Conservation (phyloP, 805 yeast species). For the Torulaspora maleeae region DNA sequence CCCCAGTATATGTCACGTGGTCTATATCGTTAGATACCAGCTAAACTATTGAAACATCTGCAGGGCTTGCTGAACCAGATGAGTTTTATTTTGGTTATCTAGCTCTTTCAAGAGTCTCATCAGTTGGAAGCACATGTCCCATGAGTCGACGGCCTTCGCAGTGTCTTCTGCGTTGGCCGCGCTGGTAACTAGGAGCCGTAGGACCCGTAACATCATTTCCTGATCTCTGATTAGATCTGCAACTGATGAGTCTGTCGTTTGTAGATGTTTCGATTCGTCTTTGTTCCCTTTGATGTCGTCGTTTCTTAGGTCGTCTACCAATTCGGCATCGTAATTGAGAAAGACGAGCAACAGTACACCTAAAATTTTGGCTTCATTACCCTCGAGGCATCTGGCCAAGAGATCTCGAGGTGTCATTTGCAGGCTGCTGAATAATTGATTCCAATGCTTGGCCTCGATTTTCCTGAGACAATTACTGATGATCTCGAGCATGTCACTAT, state of each 20-base stretch:
- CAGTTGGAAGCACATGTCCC: slow-evolving; percentile 37
- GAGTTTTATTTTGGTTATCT: slow-evolving; percentile 28
- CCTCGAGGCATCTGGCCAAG: slow-evolving; percentile 30
- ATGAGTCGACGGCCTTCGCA: slow-evolving; percentile 29
- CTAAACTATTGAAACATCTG: slow-evolving; percentile 15
- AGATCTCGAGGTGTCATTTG: slow-evolving; percentile 32
- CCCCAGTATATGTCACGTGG: not conserved
- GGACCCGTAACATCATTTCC: slow-evolving; percentile 31
- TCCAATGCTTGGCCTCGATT: slow-evolving; percentile 35
- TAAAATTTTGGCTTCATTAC: slow-evolving; percentile 30
- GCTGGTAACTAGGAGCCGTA: slow-evolving; percentile 28
- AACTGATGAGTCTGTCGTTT: slow-evolving; percentile 11
- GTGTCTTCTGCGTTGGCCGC: slow-evolving; percentile 27
- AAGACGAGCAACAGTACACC: slow-evolving; percentile 33
- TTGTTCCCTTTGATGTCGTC: not conserved
- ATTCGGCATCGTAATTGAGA: slow-evolving; percentile 29
- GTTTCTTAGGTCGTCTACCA: slow-evolving; percentile 16
- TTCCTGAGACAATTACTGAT: slow-evolving; percentile 35
- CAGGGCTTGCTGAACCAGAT: slow-evolving; percentile 25
- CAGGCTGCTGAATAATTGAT: slow-evolving; percentile 23
- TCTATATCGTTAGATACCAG: not conserved
- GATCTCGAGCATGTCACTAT: slow-evolving; percentile 29
- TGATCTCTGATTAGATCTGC: slow-evolving; percentile 27
- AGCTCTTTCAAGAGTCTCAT: slow-evolving; percentile 28
- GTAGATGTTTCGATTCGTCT: not conserved